Evolutionary conservation across 2,329 filamentous ascomycete genomes (phyloP).

Genomic region (Fusarium sp.): DNA sequence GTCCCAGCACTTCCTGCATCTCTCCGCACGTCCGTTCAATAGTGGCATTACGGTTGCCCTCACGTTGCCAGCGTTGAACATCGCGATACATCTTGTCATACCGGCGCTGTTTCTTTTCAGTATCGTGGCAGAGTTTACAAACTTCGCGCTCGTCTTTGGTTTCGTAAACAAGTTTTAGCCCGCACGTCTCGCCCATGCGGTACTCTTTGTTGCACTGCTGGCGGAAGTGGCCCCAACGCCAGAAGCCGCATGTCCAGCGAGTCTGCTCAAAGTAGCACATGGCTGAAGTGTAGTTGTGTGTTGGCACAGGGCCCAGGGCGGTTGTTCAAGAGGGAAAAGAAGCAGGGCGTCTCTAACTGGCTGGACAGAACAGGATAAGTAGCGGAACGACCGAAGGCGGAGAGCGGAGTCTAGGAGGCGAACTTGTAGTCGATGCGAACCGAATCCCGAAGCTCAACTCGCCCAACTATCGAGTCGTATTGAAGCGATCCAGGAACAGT

Average conservation of each 20-base stretch:
- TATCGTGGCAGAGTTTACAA: conserved; percentile 90
- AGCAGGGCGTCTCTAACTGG: conserved; percentile 17
- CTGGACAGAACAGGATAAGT: conserved; percentile 30
- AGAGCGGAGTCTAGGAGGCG: conserved; percentile 33
- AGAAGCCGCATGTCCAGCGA: conserved; percentile 86
- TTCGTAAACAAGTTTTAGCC: conserved; percentile 87
- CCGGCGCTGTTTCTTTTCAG: conserved; percentile 84
- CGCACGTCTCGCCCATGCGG: conserved; percentile 95
- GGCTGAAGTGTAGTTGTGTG: conserved; percentile 46
- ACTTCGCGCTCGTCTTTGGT: conserved; percentile 71
- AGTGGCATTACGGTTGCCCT: conserved; percentile 78
- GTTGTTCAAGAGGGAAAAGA: conserved; percentile 10
- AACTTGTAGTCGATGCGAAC: conserved; percentile 33
- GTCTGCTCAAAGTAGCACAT: conserved; percentile 99
- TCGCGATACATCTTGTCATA: conserved; percentile 79
- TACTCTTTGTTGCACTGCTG: conserved; percentile 95
- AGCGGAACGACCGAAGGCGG: conserved; percentile 27
- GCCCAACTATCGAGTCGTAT: conserved; percentile 15
- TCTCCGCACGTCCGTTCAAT: conserved; percentile 78
- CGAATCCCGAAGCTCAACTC: conserved; percentile 31
- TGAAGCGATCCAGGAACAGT: conserved; percentile 17
- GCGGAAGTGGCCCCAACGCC: conserved; percentile 93
- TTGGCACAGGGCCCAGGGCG: conserved; percentile 25
- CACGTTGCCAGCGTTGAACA: conserved; percentile 79
- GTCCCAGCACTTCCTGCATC: conserved; percentile 71